phyloP scores from a whole-genome alignment of 495 filamentous ascomycete genomes.

The Penicillium flavigenum region DNA sequence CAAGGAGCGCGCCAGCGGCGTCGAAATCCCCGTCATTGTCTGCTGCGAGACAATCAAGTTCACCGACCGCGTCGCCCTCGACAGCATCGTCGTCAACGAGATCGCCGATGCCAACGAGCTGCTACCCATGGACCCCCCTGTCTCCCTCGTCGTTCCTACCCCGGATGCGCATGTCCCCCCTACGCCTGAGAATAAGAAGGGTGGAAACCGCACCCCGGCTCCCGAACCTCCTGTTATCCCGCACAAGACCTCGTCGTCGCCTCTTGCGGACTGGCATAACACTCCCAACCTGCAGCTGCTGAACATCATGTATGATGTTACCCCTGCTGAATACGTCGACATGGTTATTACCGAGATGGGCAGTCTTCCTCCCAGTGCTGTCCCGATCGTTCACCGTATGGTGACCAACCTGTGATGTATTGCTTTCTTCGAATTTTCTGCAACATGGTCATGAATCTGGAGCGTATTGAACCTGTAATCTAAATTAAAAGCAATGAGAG shows the following conservation, averaged over 20 bases:
- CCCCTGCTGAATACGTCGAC: constrained; percentile 82
- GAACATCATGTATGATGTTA: constrained; percentile 91
- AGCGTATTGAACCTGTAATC: constrained; percentile 4
- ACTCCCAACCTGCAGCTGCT: constrained; percentile 66
- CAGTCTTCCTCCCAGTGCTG: constrained; percentile 79
- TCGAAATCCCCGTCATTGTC: constrained; percentile 76
- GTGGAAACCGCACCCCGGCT: constrained; percentile 31
- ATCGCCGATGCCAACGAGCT: constrained; percentile 71
- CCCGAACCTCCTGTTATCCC: constrained; percentile 27
- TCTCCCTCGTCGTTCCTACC: constrained; percentile 38
- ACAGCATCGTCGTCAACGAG: constrained; percentile 92
- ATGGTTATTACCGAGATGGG: constrained; percentile 93
- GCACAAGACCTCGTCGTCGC: constrained; percentile 26
- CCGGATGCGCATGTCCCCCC: constrained; percentile 25
- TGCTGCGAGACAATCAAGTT: constrained; percentile 96
- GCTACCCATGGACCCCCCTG: constrained; percentile 31
- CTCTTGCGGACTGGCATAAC: constrained; percentile 59
- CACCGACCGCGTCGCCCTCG: constrained; percentile 83
- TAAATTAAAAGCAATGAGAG: not conserved
- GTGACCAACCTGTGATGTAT: constrained; percentile 42
- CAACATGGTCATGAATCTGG: not conserved
- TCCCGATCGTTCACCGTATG: constrained; percentile 55
- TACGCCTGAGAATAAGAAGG: constrained; percentile 36
- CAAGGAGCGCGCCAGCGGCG: constrained; percentile 57
- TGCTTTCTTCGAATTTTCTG: not conserved